phyloP scores from a whole-genome alignment of 345 rosid species.

The Nephelium lappaceum region DNA sequence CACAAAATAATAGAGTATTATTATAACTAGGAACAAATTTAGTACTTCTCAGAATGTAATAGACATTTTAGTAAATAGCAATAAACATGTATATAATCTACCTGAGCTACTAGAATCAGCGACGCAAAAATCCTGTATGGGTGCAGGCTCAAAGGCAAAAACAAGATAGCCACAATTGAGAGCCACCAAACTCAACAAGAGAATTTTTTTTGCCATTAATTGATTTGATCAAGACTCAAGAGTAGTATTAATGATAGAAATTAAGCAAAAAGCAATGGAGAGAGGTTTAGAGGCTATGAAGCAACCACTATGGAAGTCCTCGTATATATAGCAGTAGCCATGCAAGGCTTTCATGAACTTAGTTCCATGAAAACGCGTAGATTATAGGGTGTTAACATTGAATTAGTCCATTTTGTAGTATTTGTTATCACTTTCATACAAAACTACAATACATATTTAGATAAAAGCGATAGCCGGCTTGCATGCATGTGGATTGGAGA shows the following conservation, averaged over 20 bases:
- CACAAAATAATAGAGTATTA: too few species aligned
- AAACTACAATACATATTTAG: not conserved
- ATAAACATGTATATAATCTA: not conserved
- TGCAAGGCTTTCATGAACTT: not conserved
- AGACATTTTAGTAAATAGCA: too few species aligned
- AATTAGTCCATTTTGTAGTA: not conserved
- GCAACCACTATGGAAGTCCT: not conserved
- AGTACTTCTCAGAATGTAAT: too few species aligned
- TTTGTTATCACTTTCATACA: not conserved
- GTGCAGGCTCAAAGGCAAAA: constrained; percentile 5
- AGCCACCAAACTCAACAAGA: not conserved
- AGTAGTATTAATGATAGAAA: too few species aligned
- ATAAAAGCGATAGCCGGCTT: not conserved
- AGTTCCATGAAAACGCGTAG: not conserved
- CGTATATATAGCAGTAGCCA: not conserved
- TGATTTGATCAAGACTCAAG: too few species aligned
- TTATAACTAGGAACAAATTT: too few species aligned
- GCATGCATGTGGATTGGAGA: too few species aligned
- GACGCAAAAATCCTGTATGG: constrained; percentile 14
- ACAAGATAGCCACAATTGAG: not conserved
- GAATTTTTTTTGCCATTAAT: not conserved
- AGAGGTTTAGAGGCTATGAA: not conserved
- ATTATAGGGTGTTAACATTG: not conserved
- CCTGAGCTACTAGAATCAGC: constrained; percentile 1
- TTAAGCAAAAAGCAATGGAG: not conserved